These are phyloP conservation scores for Hygrophorus russula DNA, from an alignment of 768 basidiomycete species.

Conservation along the genomic window DNA sequence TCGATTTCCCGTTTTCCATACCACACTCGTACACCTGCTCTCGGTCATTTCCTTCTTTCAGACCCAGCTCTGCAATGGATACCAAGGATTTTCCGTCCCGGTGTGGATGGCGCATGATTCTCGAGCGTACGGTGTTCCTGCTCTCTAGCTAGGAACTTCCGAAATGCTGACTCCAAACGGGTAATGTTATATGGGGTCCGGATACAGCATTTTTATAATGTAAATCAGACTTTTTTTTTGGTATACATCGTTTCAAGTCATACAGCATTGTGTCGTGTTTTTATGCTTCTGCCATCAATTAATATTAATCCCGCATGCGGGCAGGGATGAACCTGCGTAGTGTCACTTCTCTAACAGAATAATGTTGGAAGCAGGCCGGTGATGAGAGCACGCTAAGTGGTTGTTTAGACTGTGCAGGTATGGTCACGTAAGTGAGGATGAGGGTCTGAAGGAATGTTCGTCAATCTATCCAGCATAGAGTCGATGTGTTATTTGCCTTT, in stretches of 20 bases:
- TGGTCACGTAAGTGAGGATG: constrained; percentile 84
- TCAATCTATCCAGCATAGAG: neutral
- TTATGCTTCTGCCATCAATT: too few relatives aligned
- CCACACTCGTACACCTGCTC: constrained; percentile 4
- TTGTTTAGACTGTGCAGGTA: constrained; percentile 61
- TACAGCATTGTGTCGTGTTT: neutral
- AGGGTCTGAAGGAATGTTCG: constrained; percentile 52
- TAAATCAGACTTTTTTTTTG: too few relatives aligned
- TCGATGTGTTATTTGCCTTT: constrained; percentile 47
- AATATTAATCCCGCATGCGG: constrained; percentile 74
- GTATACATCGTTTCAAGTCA: neutral
- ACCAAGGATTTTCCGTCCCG: too few relatives aligned
- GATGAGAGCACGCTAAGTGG: constrained; percentile 42
- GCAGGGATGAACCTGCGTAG: constrained; percentile 83
- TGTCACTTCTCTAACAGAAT: constrained; percentile 76
- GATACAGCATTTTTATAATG: too few relatives aligned
- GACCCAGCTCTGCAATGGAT: too few relatives aligned
- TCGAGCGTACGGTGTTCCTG: too few relatives aligned
- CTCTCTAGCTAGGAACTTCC: too few relatives aligned
- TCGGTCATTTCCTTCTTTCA: too few relatives aligned
- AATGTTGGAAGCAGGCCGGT: constrained; percentile 67
- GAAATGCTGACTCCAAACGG: too few relatives aligned
- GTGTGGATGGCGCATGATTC: too few relatives aligned
- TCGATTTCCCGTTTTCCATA: constrained; percentile 11
- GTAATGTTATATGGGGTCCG: too few relatives aligned